phyloP scores from a whole-genome alignment of 2,329 filamentous ascomycete genomes.

The Mariannaea elegans region DNA sequence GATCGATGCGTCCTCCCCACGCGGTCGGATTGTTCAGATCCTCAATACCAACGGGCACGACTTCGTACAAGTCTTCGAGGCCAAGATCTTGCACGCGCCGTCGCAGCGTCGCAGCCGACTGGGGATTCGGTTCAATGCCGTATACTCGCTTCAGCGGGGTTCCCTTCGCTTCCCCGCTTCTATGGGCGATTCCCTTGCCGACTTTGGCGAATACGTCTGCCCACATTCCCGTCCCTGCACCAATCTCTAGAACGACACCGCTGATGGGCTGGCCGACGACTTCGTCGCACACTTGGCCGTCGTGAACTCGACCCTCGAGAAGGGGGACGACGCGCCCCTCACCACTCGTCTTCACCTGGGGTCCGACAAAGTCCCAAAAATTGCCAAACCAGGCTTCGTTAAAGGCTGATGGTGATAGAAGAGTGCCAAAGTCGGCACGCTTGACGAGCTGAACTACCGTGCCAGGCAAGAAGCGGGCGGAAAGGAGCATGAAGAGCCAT shows the following conservation, averaged over 20 bases:
- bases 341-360: constrained; percentile 54
- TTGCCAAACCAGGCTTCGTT: constrained; percentile 65
- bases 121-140: constrained; percentile 70
- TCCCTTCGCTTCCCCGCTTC: constrained; percentile 33
- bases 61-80: constrained; percentile 65
- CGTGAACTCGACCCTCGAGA: constrained; percentile 57
- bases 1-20: constrained; percentile 57
- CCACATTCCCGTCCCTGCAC: constrained; percentile 70
- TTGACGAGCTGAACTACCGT: constrained; percentile 57
- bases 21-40: constrained; percentile 54
- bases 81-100: constrained; percentile 59
- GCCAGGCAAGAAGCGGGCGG: constrained; percentile 59
- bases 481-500: constrained; percentile 61
- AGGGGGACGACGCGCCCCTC: constrained; percentile 60
- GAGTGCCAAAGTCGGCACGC: constrained; percentile 44
- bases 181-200: constrained; percentile 18
- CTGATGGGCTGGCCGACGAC: constrained; percentile 49
- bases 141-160: constrained; percentile 59
- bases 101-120: constrained; percentile 59
- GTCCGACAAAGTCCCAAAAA: constrained; percentile 68
- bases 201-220: constrained; percentile 59
- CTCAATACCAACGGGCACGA: constrained; percentile 71
- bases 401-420: constrained; percentile 54
- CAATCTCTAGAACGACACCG: constrained; percentile 69
- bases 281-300: constrained; percentile 48